Percentiles rank a stretch among this genome's conserved stretches.
Evolutionary conservation across 495 filamentous ascomycete genomes (phyloP).

Genomic region (Symbiotaphrina buchneri): DNA sequence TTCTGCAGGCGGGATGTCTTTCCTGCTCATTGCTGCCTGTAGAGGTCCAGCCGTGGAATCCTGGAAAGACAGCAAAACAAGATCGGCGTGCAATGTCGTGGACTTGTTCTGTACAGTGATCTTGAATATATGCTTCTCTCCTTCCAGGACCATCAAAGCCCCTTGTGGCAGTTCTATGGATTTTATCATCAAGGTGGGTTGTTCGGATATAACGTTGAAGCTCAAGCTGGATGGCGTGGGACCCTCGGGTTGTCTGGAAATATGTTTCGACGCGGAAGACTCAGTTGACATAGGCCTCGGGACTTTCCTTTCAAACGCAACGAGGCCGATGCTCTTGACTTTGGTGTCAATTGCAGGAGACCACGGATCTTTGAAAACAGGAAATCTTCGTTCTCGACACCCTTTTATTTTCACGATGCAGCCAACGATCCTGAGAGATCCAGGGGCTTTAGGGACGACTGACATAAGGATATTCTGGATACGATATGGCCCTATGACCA

Average conservation of each 20-base stretch:
- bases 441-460: conserved; percentile 41
- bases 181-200: conserved; percentile 55
- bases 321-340: conserved; percentile 48
- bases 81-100: conserved; percentile 44
- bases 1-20: conserved; percentile 52
- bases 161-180: conserved; percentile 62
- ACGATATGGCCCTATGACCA: conserved; percentile 53
- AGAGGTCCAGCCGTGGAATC: conserved; percentile 65
- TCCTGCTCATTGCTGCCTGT: conserved; percentile 48
- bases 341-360: conserved; percentile 45
- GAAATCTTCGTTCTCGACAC: conserved; percentile 62
- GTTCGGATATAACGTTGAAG: conserved; percentile 50
- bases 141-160: conserved; percentile 78
- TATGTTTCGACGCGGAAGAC: conserved; percentile 8
- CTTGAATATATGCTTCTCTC: conserved; percentile 51
- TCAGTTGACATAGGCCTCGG: conserved; percentile 31
- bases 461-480: conserved; percentile 54
- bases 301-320: conserved; percentile 26
- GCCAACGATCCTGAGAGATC: conserved; percentile 49
- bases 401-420: conserved; percentile 60
- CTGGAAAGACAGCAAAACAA: conserved; percentile 68
- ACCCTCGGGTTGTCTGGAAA: conserved; percentile 6
- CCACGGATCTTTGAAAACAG: conserved; percentile 62
- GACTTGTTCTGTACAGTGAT: conserved; percentile 68
- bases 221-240: conserved; percentile 21